Conservation (phyloP, 805 yeast species). For the Metschnikowia chrysomelidarum region DNA sequence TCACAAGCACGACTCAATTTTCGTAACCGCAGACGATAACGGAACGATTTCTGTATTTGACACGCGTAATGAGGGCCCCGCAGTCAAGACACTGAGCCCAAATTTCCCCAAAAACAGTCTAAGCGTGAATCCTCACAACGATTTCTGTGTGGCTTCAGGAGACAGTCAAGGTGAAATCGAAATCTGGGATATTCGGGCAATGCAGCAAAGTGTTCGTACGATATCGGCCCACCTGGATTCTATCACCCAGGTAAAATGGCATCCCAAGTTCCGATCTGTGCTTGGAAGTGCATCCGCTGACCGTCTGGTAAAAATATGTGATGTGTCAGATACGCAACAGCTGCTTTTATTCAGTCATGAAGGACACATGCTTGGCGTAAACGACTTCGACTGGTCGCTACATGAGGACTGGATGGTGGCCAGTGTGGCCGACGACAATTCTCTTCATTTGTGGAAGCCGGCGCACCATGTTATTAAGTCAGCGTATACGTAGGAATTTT, state of each 20-base stretch:
- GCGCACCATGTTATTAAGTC: constrained; percentile 17
- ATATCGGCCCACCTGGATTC: constrained; percentile 48
- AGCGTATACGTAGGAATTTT: constrained; percentile 1
- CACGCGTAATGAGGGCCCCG: constrained; percentile 24
- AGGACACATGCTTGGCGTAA: constrained; percentile 86
- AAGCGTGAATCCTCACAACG: constrained; percentile 56
- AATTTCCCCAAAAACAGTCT: constrained; percentile 53
- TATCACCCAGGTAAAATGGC: constrained; percentile 73
- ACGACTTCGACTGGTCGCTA: constrained; percentile 80
- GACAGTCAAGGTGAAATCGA: constrained; percentile 54
- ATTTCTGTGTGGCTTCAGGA: constrained; percentile 64
- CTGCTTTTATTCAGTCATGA: constrained; percentile 62
- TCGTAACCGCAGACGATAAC: constrained; percentile 69
- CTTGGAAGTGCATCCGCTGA: constrained; percentile 69
- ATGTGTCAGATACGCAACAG: constrained; percentile 34
- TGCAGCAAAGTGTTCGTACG: constrained; percentile 11
- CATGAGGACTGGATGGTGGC: constrained; percentile 69
- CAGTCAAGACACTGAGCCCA: constrained; percentile 6
- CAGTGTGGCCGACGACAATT: constrained; percentile 80
- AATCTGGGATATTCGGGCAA: constrained; percentile 64
- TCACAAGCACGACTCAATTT: constrained; percentile 55
- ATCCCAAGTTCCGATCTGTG: constrained; percentile 50
- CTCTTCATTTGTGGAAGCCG: constrained; percentile 86
- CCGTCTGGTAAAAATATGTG: constrained; percentile 61
- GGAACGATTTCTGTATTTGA: constrained; percentile 23